These are phyloP conservation scores for Paecilomyces niveus DNA, from an alignment of 2,329 filamentous ascomycete species.

Conservation along the genomic window DNA sequence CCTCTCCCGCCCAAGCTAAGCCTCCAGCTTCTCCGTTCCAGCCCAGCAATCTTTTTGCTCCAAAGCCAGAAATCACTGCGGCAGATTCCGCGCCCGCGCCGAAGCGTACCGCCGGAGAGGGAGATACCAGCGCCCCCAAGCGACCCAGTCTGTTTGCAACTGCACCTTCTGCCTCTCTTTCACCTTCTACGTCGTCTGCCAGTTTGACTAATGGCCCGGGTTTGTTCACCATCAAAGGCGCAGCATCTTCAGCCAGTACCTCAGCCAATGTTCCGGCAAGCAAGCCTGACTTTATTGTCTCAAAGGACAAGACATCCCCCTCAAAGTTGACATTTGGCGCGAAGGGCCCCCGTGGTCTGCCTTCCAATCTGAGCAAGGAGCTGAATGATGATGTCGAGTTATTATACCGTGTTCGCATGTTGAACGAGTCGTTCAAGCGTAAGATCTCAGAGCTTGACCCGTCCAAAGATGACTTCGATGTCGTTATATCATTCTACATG, in stretches of 20 bases:
- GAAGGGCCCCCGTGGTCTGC: slow-evolving; percentile 11
- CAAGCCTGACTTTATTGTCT: background rate
- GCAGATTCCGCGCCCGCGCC: background rate
- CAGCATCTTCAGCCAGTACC: background rate
- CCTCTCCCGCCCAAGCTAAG: background rate
- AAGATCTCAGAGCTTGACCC: slow-evolving; percentile 25
- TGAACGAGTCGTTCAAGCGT: slow-evolving; percentile 30
- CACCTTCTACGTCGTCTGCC: too few species aligned
- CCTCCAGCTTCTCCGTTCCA: background rate
- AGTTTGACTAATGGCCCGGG: background rate
- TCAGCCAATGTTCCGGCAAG: background rate
- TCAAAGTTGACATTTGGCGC: slow-evolving; percentile 5
- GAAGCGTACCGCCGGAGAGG: too few species aligned
- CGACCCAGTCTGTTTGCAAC: background rate
- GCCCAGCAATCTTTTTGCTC: background rate
- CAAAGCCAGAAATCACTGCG: background rate
- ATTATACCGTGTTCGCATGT: slow-evolving; percentile 21
- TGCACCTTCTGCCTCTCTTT: background rate
- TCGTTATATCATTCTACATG: slow-evolving; percentile 30
- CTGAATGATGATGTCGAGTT: slow-evolving; percentile 13
- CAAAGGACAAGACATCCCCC: background rate
- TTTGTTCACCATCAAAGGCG: background rate
- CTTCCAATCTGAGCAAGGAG: slow-evolving; percentile 11
- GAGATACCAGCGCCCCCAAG: background rate
- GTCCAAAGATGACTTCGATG: slow-evolving; percentile 26